Base-by-base conservation (phyloP, 495 filamentous ascomycete species). In the Wilcoxina mikolae region DNA sequence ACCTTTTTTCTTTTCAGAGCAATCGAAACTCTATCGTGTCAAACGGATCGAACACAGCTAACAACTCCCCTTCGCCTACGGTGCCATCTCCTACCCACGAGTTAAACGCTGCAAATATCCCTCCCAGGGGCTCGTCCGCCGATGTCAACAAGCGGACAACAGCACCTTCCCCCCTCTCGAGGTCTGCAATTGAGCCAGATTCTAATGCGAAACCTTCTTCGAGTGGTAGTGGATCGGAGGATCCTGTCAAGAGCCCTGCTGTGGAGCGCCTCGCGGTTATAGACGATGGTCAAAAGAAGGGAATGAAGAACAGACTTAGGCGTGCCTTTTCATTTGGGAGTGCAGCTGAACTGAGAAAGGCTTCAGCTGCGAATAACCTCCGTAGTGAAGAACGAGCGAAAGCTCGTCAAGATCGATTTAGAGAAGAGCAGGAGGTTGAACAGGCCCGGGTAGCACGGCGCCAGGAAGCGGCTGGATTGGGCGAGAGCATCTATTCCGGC, bases 301-400 rank as follows among this genome's bases (percentile, higher is more conserved):
- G 80, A 52, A 90, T 95, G 70, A 93, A 93, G 54, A 88, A 83
- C n/a, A 76, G 90, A 49, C 71, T 99, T 44, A 76, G 91, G 54
- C 78, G 91, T 63, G 91, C 91, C 2, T 95, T 99, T 67, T 96
- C 93, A 0, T 99, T 99, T 69, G 89, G 91, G 18, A 95, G 93
- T 66, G 85, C 90, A 39, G 86, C 89, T 9, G 93, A 99, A 66
- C 76, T 99, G 33, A 76, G 86, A 50, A 85, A 84, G 58, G 74
- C 80, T 2, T 86, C 80, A 12, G 78, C 78, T 4, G 83, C 81
- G 58, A 79, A 79, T 55, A 81, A 76, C 58, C 68, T 67, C 39
- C 78, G 77, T 27, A 70, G 70, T 44, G 73, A 76, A 12, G 79
- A 82, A 10, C 72, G 77, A 0, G 76, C 82, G 26, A 81, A 81